These are phyloP conservation scores for Boletus barrowsii DNA, from an alignment of 768 basidiomycete genomes.

Conservation along the genomic window DNA sequence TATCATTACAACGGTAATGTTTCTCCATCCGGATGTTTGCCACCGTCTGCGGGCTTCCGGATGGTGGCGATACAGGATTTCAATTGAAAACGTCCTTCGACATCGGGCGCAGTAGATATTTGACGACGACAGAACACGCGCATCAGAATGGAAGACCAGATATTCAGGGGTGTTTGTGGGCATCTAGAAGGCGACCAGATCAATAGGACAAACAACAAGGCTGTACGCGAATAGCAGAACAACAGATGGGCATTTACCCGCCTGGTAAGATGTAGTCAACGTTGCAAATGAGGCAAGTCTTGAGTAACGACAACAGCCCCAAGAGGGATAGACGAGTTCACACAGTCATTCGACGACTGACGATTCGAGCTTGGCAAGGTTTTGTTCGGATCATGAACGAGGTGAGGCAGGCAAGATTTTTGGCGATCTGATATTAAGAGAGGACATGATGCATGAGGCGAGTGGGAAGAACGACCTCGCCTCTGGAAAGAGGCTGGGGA, in stretches of 20 bases:
- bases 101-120: constrained; percentile 32
- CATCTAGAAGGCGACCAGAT: constrained; percentile 17
- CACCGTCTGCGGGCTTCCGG: not conserved
- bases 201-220: constrained; percentile 20
- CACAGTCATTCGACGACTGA: constrained; percentile 24
- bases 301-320: constrained; percentile 8
- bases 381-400: constrained; percentile 28
- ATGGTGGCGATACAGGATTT: constrained; percentile 6
- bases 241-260: constrained; percentile 1
- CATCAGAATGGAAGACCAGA: constrained; percentile 35
- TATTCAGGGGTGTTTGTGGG: constrained; percentile 25
- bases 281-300: constrained; percentile 12
- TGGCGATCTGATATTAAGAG: constrained; percentile 33
- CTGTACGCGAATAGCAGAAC: constrained; percentile 18
- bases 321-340: constrained; percentile 11
- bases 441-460: constrained; percentile 30
- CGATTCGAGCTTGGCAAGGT: constrained; percentile 15
- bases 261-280: constrained; percentile 6
- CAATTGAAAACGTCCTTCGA: constrained; percentile 17
- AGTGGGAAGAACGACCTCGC: constrained; percentile 3
- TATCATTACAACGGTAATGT: constrained; percentile 4
- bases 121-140: constrained; percentile 34
- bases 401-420: constrained; percentile 24
- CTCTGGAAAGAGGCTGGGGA: not conserved
- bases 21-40: constrained; percentile 13